Evolutionary conservation across 106 monocot species (phyloP).

Genomic region (Apostasia ramifera): DNA sequence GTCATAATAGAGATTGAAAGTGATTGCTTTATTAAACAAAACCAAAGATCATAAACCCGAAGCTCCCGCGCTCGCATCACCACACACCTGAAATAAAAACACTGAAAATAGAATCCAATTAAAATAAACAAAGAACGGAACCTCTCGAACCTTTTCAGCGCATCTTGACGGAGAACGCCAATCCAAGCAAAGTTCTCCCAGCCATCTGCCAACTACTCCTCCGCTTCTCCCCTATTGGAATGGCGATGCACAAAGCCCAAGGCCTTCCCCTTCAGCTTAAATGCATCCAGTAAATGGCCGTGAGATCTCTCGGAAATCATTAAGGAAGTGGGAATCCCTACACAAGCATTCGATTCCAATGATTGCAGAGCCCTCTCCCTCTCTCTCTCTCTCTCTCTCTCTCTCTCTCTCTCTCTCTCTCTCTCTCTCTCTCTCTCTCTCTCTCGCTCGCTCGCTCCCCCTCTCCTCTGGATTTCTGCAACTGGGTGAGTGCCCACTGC

Average conservation of each 20-base stretch:
- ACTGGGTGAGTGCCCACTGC: not conserved
- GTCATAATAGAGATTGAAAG: not conserved
- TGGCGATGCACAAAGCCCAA: not conserved
- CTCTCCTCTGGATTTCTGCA: conserved; percentile 2
- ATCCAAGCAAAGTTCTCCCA: not conserved
- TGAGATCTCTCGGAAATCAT: conserved; percentile 6
- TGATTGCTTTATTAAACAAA: not conserved
- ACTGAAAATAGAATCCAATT: not conserved
- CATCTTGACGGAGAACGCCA: not conserved
- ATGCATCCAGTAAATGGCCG: not conserved
- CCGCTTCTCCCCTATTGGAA: not conserved
- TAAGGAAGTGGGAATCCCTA: conserved; percentile 4
- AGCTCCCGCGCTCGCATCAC: not conserved
- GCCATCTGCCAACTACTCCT: not conserved
- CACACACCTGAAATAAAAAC: not conserved
- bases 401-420: not conserved
- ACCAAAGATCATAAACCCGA: not conserved
- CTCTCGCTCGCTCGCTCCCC: not conserved
- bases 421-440: not conserved
- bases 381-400: not conserved
- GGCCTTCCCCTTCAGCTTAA: conserved; percentile 2
- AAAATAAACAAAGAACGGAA: not conserved
- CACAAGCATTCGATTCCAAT: conserved; percentile 9
- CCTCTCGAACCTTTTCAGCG: not conserved
- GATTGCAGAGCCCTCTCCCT: not conserved